Evolutionary conservation across 164 flowering plant species (phyloP), one percentile per base, ranked within the genome.

Genomic region (Buxus sempervirens): DNA sequence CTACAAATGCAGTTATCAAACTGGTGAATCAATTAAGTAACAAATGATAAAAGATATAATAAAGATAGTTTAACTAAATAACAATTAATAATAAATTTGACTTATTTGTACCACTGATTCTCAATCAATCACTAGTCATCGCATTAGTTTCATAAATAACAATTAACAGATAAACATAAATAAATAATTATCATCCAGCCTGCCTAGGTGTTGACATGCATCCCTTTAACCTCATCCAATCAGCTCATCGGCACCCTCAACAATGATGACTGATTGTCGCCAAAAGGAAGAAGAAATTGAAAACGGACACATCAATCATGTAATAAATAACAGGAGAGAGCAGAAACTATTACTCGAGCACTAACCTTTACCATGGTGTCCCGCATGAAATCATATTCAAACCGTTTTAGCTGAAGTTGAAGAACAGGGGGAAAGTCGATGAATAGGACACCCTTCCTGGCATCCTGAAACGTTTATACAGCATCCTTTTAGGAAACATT

Each of bases 351-450:
- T 6, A 49, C 58, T 24, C n/a, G 21, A 57, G 54, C 51, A 74
- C 88, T 65, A 48, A 86, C 91, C 91, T 86, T 86, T 2, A 86
- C 91, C 91, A 86, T 86, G 26, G 88, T 79, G 58, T 86, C 90
- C 70, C 90, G 71, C 88, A 84, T 84, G 74, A 86, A 86, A 80
- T 86, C 90, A 73, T 86, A 86, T 63, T 86, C 90, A 70, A 86
- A 86, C 42, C 90, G 82, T 68, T 86, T 86, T 23, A 86, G 70
- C 82, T 86, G 91, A 75, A 86, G 91, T 72, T 86, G 91, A 60
- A 86, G 81, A 19, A 86, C 91, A 22, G 90, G 90, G 23, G 87
- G 87, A 68, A 84, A 84, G 64, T 82, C 85, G 62, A 82, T 82
- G 74, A 86, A 86, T 22, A 86, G 75, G 27, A 86, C 90, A 66